A percentile compares a stretch with the other conserved stretches of the same genome.
Conservation (phyloP, 495 filamentous ascomycete species). For the Penicillium daleae region DNA sequence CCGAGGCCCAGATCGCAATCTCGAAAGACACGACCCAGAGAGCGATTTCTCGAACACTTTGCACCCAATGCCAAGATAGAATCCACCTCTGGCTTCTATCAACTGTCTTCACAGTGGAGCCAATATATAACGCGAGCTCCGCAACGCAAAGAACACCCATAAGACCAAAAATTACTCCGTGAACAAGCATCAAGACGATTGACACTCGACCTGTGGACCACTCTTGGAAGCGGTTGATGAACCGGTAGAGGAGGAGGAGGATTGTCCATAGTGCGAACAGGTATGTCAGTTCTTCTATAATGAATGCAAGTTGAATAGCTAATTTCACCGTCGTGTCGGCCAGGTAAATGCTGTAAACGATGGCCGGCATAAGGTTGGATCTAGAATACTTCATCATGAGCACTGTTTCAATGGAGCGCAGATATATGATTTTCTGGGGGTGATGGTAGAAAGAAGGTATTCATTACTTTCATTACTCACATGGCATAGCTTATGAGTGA, state of each 20-base stretch:
- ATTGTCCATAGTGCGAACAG: conserved; percentile 1
- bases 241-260: background rate
- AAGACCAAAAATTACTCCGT: background rate
- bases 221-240: background rate
- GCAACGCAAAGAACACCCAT: background rate
- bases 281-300: background rate
- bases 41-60: background rate
- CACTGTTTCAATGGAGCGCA: background rate
- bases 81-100: background rate
- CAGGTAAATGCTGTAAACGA: background rate
- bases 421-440: no score
- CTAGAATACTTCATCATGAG: background rate
- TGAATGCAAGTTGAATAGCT: background rate
- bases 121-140: background rate
- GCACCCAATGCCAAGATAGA: background rate
- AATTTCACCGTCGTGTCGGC: background rate
- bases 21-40: background rate
- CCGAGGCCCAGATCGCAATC: conserved; percentile 1
- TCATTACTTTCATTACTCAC: background rate
- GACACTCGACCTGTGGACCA: background rate
- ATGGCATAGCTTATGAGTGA: background rate
- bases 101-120: background rate
- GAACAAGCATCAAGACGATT: background rate
- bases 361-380: background rate
- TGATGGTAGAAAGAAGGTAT: background rate